Evolutionary conservation across 345 rosid species (phyloP), one percentile per base, ranked within the genome.

Genomic region (Viola odorata): DNA sequence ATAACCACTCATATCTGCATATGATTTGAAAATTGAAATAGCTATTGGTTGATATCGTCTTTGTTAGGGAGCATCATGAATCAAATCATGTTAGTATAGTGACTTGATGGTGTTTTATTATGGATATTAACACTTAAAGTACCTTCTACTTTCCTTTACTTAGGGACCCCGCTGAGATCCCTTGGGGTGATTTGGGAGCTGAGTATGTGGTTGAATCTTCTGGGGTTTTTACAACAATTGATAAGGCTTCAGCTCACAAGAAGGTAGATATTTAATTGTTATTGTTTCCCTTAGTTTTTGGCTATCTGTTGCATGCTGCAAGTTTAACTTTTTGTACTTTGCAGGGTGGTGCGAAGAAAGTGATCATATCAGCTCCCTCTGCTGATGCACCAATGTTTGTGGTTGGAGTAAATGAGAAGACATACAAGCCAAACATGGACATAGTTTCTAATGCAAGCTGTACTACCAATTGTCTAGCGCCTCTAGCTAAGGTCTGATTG

Each of bases 361-460:
- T 95, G 47, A 84, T 91, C 38, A 91, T 95, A 57, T 95, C 99
- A 62, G 99, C 99, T 57, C 99, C 99, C 55, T 95, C 99, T 44
- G 94, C 94, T 47, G 95, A 95, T 71, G 99, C 99, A 69, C 99
- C 99, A n/a, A 95, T 95, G 99, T 91, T 95, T 79, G 99, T 91
- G 60, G 84, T 95, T 45, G 99, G 99, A 50, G 99, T 95, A 23
- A 95, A 95, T 66, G 99, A 95, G 85, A 72, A 80, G 65, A 69
- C 83, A 50, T 95, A 95, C 84, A 70, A 79, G 67, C 81, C 94
- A 58, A 84, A 65, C 83, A 95, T 95, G 97, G 89, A 95, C 60
- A 68, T 95, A 59, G 98, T 95, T 72, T 95, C 99, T 66, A 95
- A 95, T 66, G 99, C 99, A 44, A 95, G 99, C 75, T 95, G 99